Evolutionary conservation across 768 basidiomycete genomes (phyloP), one percentile per base, ranked within the genome.

Genomic region (Termitomyces heimii): DNA sequence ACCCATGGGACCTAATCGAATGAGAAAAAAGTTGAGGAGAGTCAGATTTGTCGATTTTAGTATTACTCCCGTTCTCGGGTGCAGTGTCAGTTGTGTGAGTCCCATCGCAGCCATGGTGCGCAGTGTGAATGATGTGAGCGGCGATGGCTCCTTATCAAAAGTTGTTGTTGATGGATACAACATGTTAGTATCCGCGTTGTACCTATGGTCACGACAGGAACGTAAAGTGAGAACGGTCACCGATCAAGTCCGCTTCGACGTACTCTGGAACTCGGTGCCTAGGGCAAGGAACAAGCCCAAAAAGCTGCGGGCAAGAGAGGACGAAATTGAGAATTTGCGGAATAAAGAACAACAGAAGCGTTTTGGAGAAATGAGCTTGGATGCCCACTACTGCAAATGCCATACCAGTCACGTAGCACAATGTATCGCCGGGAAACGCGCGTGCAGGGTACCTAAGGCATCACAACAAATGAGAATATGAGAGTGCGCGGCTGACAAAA

Each of bases 261-360:
- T 66, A 94, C 92, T 83, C 83, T 54, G 97, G 97, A 20, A 99
- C 81, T 52, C 97, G 84, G 73, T 99, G 97, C 49, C 97, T 78
- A 5, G 97, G 97, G 68, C 95, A 98, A 0, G 90, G 88, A 14
- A 99, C 91, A 18, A 99, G 72, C 1, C 92, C 92, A 66, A 98
- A 98, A 2, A 99, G 74, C 67, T 99, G 97, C 12, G 97, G 97
- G 63, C 88, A 91, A 13, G 94, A 96, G 39, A 98, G 77, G 50
- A 98, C 54, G 68, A 99, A 99, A 70, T 99, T 99, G 83, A 98
- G 94, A 60, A 97, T 89, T 69, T 99, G 97, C 4, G 97, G 97
- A 48, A 99, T 80, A 76, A 98, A 98, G 78, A 99, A 98, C 26
- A 98, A 75, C 56, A 98, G 80, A 9, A 99, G 76, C 0, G 97